These are phyloP conservation scores for Pseudomonodictys pantanalensis DNA, from an alignment of 495 filamentous ascomycete species.

Conservation along the genomic window DNA sequence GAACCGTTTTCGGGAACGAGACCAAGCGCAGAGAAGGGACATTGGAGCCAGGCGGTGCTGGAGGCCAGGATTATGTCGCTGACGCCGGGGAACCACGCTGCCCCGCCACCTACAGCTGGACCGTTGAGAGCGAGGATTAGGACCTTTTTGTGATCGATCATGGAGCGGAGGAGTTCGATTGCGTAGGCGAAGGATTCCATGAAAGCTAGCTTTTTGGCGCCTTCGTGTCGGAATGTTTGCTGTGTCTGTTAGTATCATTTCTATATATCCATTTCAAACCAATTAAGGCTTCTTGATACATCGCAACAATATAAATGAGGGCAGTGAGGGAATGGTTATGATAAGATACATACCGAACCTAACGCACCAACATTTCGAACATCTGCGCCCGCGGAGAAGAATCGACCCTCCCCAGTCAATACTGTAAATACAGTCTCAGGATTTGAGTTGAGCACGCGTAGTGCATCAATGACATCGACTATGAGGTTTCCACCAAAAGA, in stretches of 20 bases:
- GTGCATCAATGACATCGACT: constrained; percentile 33
- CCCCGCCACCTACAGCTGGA: constrained; percentile 39
- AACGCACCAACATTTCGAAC: constrained; percentile 26
- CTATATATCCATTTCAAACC: neutral
- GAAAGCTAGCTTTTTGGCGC: constrained; percentile 34
- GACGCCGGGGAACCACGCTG: constrained; percentile 39
- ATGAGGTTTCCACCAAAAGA: constrained; percentile 40
- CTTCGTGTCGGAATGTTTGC: constrained; percentile 27
- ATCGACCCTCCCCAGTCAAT: constrained; percentile 38
- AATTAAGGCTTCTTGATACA: neutral
- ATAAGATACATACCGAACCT: neutral
- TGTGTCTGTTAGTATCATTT: neutral
- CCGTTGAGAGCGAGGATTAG: constrained; percentile 41
- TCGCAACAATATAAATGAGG: neutral
- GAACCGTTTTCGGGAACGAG: constrained; percentile 40
- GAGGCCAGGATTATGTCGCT: constrained; percentile 38
- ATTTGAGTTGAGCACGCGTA: constrained; percentile 36
- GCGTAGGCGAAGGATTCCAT: constrained; percentile 23
- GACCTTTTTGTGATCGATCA: constrained; percentile 42
- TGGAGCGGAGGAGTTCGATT: constrained; percentile 37
- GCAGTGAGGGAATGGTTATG: no score
- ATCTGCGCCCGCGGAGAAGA: constrained; percentile 41
- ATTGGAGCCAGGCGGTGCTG: constrained; percentile 35
- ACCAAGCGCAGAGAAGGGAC: constrained; percentile 37
- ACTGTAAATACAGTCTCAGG: constrained; percentile 39